phyloP scores from a whole-genome alignment of 2,329 filamentous ascomycete species.

The Aaosphaeria arxii region DNA sequence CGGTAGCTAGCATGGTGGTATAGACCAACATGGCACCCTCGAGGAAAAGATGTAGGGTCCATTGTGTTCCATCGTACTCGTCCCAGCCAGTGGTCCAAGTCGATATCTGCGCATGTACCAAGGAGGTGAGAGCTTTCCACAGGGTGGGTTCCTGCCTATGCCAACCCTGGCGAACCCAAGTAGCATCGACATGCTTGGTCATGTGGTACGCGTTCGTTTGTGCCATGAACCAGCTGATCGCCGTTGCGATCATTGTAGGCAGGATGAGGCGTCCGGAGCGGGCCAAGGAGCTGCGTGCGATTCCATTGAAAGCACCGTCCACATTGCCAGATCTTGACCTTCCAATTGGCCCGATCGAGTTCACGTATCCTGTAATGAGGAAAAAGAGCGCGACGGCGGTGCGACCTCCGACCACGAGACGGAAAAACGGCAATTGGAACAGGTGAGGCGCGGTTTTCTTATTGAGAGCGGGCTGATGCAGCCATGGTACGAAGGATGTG shows the following conservation, averaged over 20 bases:
- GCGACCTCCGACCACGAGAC: constrained; percentile 54
- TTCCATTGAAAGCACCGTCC: constrained; percentile 51
- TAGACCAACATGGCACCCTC: constrained; percentile 43
- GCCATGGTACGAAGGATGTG: constrained; percentile 40
- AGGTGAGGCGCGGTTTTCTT: constrained; percentile 47
- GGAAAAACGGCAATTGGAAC: constrained; percentile 58
- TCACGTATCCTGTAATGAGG: constrained; percentile 63
- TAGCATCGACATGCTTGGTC: constrained; percentile 56
- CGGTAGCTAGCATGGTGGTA: constrained; percentile 40
- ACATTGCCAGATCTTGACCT: constrained; percentile 54
- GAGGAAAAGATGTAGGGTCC: constrained; percentile 43
- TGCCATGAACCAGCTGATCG: constrained; percentile 54
- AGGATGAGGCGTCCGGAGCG: constrained; percentile 58
- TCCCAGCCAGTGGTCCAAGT: constrained; percentile 41
- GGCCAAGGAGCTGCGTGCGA: constrained; percentile 58
- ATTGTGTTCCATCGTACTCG: constrained; percentile 43
- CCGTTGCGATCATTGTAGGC: constrained; percentile 55
- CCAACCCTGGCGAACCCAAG: constrained; percentile 52
- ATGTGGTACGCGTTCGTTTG: constrained; percentile 58
- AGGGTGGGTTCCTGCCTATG: constrained; percentile 33
- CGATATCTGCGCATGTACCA: constrained; percentile 27
- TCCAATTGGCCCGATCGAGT: constrained; percentile 59
- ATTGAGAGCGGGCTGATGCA: constrained; percentile 39
- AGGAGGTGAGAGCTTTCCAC: constrained; percentile 27
- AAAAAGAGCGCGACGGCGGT: constrained; percentile 38